Percentiles rank a stretch among this genome's conserved stretches.
Evolutionary conservation across 177 flowering plant species (phyloP).

Genomic region (Vitis hybrid): DNA sequence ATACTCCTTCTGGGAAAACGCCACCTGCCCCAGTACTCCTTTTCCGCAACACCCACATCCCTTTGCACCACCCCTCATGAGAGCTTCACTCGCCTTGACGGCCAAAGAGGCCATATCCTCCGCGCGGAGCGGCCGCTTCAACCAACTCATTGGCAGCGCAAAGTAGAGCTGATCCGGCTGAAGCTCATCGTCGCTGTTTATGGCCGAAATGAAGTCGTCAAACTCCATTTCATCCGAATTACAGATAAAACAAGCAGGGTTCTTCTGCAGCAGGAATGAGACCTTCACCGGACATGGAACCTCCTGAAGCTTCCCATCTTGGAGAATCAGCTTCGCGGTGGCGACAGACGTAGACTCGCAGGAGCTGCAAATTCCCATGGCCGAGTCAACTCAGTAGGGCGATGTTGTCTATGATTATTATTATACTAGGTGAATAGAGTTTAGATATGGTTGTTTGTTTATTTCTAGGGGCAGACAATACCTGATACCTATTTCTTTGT

Average conservation of each 20-base stretch:
- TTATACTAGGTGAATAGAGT: too few species aligned
- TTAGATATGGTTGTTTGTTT: too few species aligned
- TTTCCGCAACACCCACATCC: slow-evolving; percentile 16
- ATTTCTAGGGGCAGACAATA: too few species aligned
- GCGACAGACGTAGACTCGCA: slow-evolving; percentile 36
- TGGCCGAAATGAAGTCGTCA: slow-evolving; percentile 44
- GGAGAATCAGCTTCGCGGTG: slow-evolving; percentile 54
- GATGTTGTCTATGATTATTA: too few species aligned
- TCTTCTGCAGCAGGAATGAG: slow-evolving; percentile 39
- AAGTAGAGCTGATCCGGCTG: slow-evolving; percentile 66
- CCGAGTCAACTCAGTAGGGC: too few species aligned
- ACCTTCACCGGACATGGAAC: slow-evolving; percentile 58
- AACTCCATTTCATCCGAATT: slow-evolving; percentile 77
- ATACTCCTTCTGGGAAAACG: background rate
- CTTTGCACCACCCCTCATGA: slow-evolving; percentile 22
- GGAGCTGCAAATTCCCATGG: slow-evolving; percentile 69
- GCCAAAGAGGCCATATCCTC: slow-evolving; percentile 80
- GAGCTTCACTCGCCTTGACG: slow-evolving; percentile 64
- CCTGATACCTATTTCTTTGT: too few species aligned
- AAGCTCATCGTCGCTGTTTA: slow-evolving; percentile 52
- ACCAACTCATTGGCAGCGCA: slow-evolving; percentile 46
- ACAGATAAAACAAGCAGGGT: slow-evolving; percentile 55
- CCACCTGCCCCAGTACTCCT: background rate
- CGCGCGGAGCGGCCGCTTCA: slow-evolving; percentile 37
- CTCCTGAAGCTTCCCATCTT: slow-evolving; percentile 62